Evolutionary conservation across 208 protist genomes (phyloP), one percentile per base, ranked within the genome.

Genomic region (Acanthamoeba castellanii): DNA sequence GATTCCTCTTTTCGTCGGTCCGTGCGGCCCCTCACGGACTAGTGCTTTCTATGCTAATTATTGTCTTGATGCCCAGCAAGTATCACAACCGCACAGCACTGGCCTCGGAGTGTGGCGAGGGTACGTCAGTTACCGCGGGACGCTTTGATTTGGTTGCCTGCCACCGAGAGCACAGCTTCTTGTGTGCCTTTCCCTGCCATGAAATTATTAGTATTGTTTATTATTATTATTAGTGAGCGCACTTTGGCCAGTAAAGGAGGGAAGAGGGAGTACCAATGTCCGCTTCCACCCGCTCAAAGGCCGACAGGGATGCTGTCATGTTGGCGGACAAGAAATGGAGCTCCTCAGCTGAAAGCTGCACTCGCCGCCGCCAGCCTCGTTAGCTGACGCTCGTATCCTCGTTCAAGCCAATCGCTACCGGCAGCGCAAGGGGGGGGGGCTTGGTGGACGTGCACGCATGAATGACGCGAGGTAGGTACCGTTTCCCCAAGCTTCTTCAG

Each of bases 401-500:
- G 16, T 50, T 50, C 45, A 50, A 59, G 3, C 14, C 18, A 59
- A 25, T 45, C 42, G 42, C 55, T 9, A 1, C 50, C 50, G 8
- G 14, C 14, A 11, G 14, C 50, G 13, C 13, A 55, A 7, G 27
- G 1, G 42, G n/a, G n/a, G n/a, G n/a, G n/a, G n/a, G n/a, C n/a
- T n/a, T 9, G 42, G 42, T 45, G 42, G 42, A 45, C 42, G 42
- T 8, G 42, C 42, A 9, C 42, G 42, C 42, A 16, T 22, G 42
- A 55, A 14, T 30, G 20, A 22, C 22, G 72, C 25, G n/a, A 14
- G 45, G 45, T 50, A 0, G 3, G 52, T 85, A 97, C 94, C 37
- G n/a, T 18, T 25, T 97, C 97, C 68, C 96, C 96, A 18, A 98
- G 92, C 81, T 97, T 97, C 61, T 97, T 96, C 37, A 98, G 95